Base-by-base conservation (phyloP, 2,329 filamentous ascomycete species). In the Botrytis elliptica region DNA sequence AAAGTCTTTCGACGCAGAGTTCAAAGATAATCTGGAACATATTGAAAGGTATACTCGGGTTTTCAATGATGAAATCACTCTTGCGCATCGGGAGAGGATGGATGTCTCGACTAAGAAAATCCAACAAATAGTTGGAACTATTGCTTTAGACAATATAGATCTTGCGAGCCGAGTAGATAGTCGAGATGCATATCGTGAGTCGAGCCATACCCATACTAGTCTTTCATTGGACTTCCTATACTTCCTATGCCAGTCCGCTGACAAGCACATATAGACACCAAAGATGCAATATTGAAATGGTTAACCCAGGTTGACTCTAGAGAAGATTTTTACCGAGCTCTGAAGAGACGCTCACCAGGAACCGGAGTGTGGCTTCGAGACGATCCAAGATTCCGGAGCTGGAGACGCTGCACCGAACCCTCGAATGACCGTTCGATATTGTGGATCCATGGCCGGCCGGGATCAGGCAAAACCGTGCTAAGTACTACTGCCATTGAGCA, bases 31-130 rank as follows among this genome's bases (percentile, higher is more conserved):
- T 20, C 20, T 72, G 7, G 71, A 68, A 40, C 64, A 72, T n/a
- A 52, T 72, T 16, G 71, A 72, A 60, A 69, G 71, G 59, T 69
- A 52, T 69, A 69, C 52, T n/a, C 42, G 71, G 9, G 33, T 72
- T 20, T 72, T 72, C 14, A 72, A 68, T 68, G 71, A 72, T 29
- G 71, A 72, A 46, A 52, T 72, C 25, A 72, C 71, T 20, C 52
- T 72, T 25, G 71, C 71, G 14, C 63, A 72, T 60, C 52, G 71
- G 40, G 60, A 20, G 22, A 57, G 71, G 20, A 69, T 72, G 42
- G 71, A 60, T 29, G 9, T 25, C 25, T 64, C 60, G 18, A 72
- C 71, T 25, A 68, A 68, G 40, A 33, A 69, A 4, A 72, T 72
- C 16, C 65, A 68, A 40, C 33, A 59, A 22, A 12, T 72, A 4